These are phyloP conservation scores for Leersia perrieri DNA, from an alignment of 176 grass and related monocot species.

Conservation along the genomic window DNA sequence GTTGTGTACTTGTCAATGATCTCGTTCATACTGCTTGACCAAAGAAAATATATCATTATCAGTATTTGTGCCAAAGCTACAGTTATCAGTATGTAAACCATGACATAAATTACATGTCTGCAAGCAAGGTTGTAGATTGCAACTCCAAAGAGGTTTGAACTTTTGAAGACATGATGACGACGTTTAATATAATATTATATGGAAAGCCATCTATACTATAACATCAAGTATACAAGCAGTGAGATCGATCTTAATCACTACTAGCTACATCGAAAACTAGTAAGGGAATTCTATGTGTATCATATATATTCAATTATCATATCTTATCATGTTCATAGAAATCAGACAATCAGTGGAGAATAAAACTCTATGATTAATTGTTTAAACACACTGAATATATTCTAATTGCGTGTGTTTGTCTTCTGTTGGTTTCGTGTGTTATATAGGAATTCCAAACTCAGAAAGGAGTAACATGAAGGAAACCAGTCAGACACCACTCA, in stretches of 20 bases:
- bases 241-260: background rate
- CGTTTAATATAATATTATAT: background rate
- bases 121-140: background rate
- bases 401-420: background rate
- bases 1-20: constrained; percentile 68
- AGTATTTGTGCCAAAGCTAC: constrained; percentile 1
- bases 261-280: background rate
- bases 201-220: background rate
- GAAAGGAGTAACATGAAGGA: background rate
- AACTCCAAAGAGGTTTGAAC: background rate
- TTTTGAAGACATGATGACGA: background rate
- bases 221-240: background rate
- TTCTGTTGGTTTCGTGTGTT: too few species aligned
- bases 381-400: background rate
- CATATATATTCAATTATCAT: background rate
- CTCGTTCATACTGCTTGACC: constrained; percentile 59
- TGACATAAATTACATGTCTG: constrained; percentile 4
- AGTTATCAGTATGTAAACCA: background rate
- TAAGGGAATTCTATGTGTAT: background rate
- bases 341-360: background rate
- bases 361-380: background rate
- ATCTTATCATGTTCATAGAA: background rate
- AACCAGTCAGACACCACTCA: background rate
- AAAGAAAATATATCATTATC: constrained; percentile 30
- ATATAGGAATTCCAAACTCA: background rate